A percentile compares a stretch with the other conserved stretches of the same genome.
Evolutionary conservation across 192 early-diverging fungal species (phyloP).

Genomic region (Chytriomyces sp.): DNA sequence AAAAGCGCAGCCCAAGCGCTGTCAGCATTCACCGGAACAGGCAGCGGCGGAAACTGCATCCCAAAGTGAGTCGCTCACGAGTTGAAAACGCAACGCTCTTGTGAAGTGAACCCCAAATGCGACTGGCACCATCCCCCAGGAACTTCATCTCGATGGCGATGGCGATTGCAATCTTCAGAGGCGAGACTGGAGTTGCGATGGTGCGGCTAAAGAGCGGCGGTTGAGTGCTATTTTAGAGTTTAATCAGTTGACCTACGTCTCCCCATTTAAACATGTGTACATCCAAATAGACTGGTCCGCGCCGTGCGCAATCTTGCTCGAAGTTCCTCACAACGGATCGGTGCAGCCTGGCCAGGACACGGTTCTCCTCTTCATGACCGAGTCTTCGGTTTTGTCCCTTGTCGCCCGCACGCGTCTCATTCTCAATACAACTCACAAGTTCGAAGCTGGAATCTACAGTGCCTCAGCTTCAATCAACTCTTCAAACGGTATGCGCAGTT

Average conservation of each 20-base stretch:
- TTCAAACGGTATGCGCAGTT: neutral
- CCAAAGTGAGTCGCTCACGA: conserved; percentile 30
- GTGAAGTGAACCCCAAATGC: neutral
- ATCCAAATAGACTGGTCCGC: conserved; percentile 59
- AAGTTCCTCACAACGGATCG: conserved; percentile 44
- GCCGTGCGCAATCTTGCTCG: conserved; percentile 58
- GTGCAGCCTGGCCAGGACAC: conserved; percentile 54
- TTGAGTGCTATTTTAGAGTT: conserved; percentile 8
- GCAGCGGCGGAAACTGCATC: conserved; percentile 28
- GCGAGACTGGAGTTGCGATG: conserved; percentile 56
- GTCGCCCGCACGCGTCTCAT: conserved; percentile 48
- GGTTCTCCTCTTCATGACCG: conserved; percentile 61
- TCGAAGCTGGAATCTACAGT: conserved; percentile 46
- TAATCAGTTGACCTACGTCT: neutral
- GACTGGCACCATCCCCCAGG: conserved; percentile 29
- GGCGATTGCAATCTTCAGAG: conserved; percentile 54
- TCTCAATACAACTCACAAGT: conserved; percentile 52
- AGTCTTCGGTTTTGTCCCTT: conserved; percentile 47
- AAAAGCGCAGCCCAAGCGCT: conserved; percentile 51
- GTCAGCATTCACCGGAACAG: conserved; percentile 51
- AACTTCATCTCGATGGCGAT: conserved; percentile 49
- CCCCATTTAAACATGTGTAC: neutral
- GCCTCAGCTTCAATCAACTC: conserved; percentile 10
- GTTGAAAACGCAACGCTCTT: neutral
- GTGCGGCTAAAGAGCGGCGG: conserved; percentile 58